Evolutionary conservation across 176 grass and related monocot genomes (phyloP).

Genomic region (Eleusine indica): DNA sequence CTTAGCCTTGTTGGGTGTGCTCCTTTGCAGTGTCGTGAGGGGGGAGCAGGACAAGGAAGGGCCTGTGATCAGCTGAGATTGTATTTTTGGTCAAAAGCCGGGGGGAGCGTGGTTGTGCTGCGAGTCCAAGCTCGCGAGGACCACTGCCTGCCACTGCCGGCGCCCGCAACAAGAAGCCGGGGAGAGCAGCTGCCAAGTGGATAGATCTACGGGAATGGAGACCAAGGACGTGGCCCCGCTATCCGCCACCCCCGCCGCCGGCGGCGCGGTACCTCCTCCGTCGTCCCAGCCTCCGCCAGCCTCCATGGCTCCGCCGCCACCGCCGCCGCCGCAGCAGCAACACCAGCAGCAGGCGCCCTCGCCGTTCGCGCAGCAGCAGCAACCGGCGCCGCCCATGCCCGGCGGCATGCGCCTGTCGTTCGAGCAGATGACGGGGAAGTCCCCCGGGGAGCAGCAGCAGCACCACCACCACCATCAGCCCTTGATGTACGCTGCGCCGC

Average conservation of each 20-base stretch:
- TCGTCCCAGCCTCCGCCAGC: slow-evolving; percentile 21
- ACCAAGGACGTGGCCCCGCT: slow-evolving; percentile 59
- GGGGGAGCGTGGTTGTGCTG: neutral
- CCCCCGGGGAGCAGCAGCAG: slow-evolving; percentile 36
- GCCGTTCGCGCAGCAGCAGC: slow-evolving; percentile 29
- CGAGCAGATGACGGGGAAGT: slow-evolving; percentile 51
- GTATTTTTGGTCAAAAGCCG: slow-evolving; percentile 36
- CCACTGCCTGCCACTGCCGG: slow-evolving; percentile 12
- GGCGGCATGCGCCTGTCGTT: slow-evolving; percentile 53
- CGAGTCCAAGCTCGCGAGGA: slow-evolving; percentile 34
- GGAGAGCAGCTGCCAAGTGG: slow-evolving; percentile 3
- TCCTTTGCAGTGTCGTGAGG: slow-evolving; percentile 10
- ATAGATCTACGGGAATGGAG: slow-evolving; percentile 61
- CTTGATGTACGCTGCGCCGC: slow-evolving; percentile 51
- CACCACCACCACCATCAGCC: slow-evolving; percentile 30
- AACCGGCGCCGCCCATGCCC: slow-evolving; percentile 33
- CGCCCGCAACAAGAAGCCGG: neutral
- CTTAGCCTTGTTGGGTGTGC: neutral
- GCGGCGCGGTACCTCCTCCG: neutral
- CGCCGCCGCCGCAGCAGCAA: slow-evolving; percentile 1
- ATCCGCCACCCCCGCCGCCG: slow-evolving; percentile 19
- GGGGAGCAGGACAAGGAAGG: slow-evolving; percentile 1
- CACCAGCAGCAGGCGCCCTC: neutral
- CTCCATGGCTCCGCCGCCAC: slow-evolving; percentile 24
- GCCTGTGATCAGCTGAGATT: slow-evolving; percentile 34